Evolutionary conservation across 352 stramenopile genomes (phyloP), one percentile per base, ranked within the genome.

Genomic region (Globisporangium carolinianum): DNA sequence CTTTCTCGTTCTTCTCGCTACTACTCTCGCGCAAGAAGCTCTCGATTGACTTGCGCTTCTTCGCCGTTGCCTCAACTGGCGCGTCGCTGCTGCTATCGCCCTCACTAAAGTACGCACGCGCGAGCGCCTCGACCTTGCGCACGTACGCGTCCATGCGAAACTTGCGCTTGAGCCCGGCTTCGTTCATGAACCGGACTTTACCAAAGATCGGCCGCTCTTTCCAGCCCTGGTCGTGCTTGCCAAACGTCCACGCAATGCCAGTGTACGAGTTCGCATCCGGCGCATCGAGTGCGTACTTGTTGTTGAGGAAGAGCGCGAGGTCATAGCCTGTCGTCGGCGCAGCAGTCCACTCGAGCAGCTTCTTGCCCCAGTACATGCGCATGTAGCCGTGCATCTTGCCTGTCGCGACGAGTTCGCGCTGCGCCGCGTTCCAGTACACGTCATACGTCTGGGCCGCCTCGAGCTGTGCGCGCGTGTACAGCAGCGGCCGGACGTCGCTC

Each of bases 301-400:
- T 98, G 81, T 99, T 99, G 37, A 99, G 88, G 35, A 96, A 94
- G 39, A 98, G 81, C 11, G 91, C 95, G 5, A 79, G 94, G n/a
- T 80, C 61, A 32, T 98, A 91, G 6, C 95, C 97, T 62, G 97
- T 78, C 42, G 86, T 68, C 0, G 96, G 96, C 9, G 83, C 85
- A 18, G 71, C 53, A 1, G 97, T 98, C 97, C 97, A 99, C 69
- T 99, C 97, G 14, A 99, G 75, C 53, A 99, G 96, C 71, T 99
- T 99, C 75, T 98, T 98, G 45, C 89, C 97, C 97, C 97, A 99
- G 75, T 99, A 99, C 97, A 99, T 99, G 53, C 96, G 88, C 83
- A 95, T 91, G 68, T 91, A 96, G 64, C 85, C 83, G 65, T 94
- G 83, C 81, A 94, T 91, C 47, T 97, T 97, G 32, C 97, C 97